Evolutionary conservation across 768 basidiomycete genomes (phyloP).

Genomic region (Dioszegia hungarica): DNA sequence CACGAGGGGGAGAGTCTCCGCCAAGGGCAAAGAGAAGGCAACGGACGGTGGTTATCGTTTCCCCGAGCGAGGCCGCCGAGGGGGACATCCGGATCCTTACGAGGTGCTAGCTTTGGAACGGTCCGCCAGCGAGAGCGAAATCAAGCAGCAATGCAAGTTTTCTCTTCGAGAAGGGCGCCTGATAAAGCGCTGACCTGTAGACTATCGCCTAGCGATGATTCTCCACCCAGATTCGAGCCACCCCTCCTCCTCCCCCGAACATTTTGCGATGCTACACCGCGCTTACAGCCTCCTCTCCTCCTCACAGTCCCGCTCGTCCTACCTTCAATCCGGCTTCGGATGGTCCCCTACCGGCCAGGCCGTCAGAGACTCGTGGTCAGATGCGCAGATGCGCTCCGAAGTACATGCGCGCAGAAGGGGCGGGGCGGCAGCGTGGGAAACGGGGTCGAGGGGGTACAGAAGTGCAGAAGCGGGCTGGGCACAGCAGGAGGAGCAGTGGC

Average conservation of each 20-base stretch:
- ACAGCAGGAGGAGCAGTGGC: conserved; percentile 13
- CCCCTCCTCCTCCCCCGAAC: conserved; percentile 34
- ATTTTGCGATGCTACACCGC: conserved; percentile 38
- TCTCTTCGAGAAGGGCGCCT: not conserved
- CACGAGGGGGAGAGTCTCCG: not conserved
- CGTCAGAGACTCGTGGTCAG: conserved; percentile 4
- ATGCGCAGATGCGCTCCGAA: conserved; percentile 35
- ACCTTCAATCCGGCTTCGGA: conserved; percentile 40
- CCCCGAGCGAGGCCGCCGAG: conserved; percentile 24
- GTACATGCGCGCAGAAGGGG: conserved; percentile 22
- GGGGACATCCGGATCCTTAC: conserved; percentile 39
- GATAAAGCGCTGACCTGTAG: conserved; percentile 10
- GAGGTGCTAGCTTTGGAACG: conserved; percentile 40
- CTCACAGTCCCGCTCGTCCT: conserved; percentile 22
- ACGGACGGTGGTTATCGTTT: conserved; percentile 19
- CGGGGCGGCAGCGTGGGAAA: conserved; percentile 26
- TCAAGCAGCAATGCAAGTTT: conserved; percentile 42
- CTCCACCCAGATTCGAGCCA: conserved; percentile 47
- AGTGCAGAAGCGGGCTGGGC: conserved; percentile 22
- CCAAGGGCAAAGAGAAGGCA: conserved; percentile 1
- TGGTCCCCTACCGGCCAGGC: conserved; percentile 22
- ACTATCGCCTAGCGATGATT: conserved; percentile 45
- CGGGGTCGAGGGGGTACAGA: conserved; percentile 10
- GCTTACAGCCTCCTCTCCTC: conserved; percentile 44
- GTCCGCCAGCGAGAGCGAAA: conserved; percentile 25